These are phyloP conservation scores for Neonectria neomacrospora DNA, from an alignment of 2,329 filamentous ascomycete genomes.

Conservation along the genomic window DNA sequence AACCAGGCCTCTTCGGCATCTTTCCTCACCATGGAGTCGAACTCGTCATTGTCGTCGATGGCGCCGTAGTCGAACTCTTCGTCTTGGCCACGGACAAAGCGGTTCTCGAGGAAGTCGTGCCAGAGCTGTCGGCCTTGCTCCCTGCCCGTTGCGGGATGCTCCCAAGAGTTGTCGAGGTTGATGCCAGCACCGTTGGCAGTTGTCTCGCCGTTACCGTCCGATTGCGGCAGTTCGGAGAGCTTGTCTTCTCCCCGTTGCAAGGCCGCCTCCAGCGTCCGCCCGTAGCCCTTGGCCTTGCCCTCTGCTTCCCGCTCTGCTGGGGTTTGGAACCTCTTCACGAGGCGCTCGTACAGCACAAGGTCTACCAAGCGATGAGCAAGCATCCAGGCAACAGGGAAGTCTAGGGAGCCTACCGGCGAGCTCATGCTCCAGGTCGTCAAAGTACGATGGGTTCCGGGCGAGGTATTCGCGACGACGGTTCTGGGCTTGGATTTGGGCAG, in stretches of 20 bases:
- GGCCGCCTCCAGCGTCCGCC: conserved; percentile 81
- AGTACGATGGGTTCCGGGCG: conserved; percentile 77
- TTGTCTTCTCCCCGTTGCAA: conserved; percentile 81
- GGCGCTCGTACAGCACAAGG: conserved; percentile 82
- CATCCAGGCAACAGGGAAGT: neutral
- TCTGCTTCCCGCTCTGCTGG: conserved; percentile 78
- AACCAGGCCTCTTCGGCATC: conserved; percentile 81
- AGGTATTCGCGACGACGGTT: conserved; percentile 85
- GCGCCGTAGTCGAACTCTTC: conserved; percentile 79
- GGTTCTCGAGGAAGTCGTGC: conserved; percentile 75
- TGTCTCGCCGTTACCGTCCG: neutral
- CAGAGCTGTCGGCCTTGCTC: conserved; percentile 76
- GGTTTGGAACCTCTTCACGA: conserved; percentile 82
- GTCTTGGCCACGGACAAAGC: conserved; percentile 81
- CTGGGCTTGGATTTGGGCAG: conserved; percentile 67
- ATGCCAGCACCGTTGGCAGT: conserved; percentile 17
- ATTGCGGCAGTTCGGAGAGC: conserved; percentile 63
- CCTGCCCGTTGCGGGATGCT: conserved; percentile 53
- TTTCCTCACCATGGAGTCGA: conserved; percentile 70
- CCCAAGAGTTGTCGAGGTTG: conserved; percentile 54
- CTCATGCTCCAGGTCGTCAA: conserved; percentile 66
- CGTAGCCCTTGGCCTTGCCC: conserved; percentile 79
- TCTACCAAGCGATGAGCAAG: conserved; percentile 57
- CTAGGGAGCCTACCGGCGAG: conserved; percentile 57
- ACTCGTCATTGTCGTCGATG: conserved; percentile 78